Conservation (phyloP, 768 basidiomycete genomes). For the Clitopilus hobsonii region DNA sequence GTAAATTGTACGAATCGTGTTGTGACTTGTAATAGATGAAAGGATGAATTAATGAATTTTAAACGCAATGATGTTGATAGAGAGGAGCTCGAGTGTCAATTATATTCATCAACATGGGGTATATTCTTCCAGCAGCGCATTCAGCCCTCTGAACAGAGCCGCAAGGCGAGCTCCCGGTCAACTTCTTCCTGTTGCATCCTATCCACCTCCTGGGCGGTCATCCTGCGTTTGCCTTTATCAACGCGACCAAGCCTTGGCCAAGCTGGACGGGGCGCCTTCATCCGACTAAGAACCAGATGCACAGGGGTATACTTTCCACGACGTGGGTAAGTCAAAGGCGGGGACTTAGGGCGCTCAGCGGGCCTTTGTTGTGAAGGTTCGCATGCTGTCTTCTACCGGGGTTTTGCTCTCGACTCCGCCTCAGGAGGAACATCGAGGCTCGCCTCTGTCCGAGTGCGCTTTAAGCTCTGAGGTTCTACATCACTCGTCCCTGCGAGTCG, state of each 20-base stretch:
- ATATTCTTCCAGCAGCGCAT: too few relatives aligned
- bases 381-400: neutral
- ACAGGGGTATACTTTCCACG: too few relatives aligned
- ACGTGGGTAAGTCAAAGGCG: too few relatives aligned
- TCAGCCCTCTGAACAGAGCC: neutral
- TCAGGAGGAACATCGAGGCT: too few relatives aligned
- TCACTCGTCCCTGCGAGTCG: neutral
- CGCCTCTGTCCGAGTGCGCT: neutral
- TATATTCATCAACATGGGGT: too few relatives aligned
- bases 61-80: too few relatives aligned
- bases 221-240: conserved; percentile 14
- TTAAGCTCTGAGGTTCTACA: neutral
- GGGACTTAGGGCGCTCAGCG: neutral
- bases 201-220: conserved; percentile 10
- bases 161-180: neutral
- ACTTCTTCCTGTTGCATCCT: conserved; percentile 2
- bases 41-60: too few relatives aligned
- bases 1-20: neutral
- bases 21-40: neutral
- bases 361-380: neutral
- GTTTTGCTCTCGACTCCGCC: too few relatives aligned
- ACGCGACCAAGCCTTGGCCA: neutral
- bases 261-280: too few relatives aligned
- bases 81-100: neutral
- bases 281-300: neutral